phyloP scores from a whole-genome alignment of 495 filamentous ascomycete genomes.

The Xylaria castorea region DNA sequence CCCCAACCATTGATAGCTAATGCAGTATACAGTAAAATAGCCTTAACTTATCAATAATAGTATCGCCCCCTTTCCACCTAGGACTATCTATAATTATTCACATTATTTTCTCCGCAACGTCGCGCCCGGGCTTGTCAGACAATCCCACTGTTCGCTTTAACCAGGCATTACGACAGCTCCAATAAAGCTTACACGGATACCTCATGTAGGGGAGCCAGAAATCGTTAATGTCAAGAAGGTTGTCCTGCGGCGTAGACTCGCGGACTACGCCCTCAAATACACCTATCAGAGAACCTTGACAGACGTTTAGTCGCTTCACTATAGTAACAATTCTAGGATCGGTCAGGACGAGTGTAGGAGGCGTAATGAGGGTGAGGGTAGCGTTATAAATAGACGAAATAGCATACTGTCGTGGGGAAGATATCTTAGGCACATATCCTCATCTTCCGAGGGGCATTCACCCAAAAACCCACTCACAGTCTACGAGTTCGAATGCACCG shows the following conservation, averaged over 20 bases:
- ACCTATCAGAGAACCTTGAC: not conserved
- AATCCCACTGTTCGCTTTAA: not conserved
- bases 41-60: not conserved
- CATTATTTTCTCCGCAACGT: not conserved
- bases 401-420: not conserved
- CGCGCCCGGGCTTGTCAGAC: not conserved
- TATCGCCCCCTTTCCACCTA: not conserved
- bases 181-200: not conserved
- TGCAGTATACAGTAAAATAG: not conserved
- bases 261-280: not conserved
- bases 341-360: not conserved
- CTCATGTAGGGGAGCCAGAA: not conserved
- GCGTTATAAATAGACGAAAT: not conserved
- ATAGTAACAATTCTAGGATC: not conserved
- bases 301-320: not conserved
- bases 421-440: not conserved
- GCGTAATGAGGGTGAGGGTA: not conserved
- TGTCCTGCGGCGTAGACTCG: not conserved
- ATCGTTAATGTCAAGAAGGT: not conserved
- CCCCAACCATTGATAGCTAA: too few relatives aligned
- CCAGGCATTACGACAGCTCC: not conserved
- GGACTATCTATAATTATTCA: not conserved
- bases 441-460: not conserved
- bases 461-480: not conserved
- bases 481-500: not conserved